A percentile compares a stretch with the other conserved stretches of the same genome.
Conservation (phyloP, 78 protist species). For the Dictyostelium citrinum region DNA sequence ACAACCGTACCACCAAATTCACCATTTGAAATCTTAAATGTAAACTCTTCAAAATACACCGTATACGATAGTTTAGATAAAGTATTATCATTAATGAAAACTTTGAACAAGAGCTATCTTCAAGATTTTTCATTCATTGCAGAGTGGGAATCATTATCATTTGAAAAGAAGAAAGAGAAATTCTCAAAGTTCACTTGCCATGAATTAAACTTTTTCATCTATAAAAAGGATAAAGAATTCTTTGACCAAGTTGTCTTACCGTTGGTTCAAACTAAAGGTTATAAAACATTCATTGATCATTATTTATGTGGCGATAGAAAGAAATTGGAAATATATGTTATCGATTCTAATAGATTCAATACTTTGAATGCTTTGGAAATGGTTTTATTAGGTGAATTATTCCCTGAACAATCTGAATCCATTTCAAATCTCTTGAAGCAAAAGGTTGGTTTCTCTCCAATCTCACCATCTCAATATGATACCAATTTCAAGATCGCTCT, state of each 20-base stretch:
- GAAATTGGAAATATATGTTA: not conserved
- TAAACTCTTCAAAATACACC: conserved; percentile 7
- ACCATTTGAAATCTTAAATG: conserved; percentile 35
- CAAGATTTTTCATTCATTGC: conserved; percentile 49
- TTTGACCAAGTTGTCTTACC: conserved; percentile 60
- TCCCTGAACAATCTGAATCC: conserved; percentile 24
- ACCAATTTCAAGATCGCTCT: conserved; percentile 38
- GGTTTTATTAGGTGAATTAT: conserved; percentile 53
- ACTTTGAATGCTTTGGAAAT: conserved; percentile 27
- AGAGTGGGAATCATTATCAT: conserved; percentile 36
- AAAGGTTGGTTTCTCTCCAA: not conserved
- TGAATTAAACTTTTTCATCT: conserved; percentile 63
- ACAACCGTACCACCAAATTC: not conserved
- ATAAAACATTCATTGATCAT: conserved; percentile 70
- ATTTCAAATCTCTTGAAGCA: not conserved
- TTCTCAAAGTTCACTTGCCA: conserved; percentile 72
- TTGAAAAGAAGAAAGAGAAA: conserved; percentile 71
- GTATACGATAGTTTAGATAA: conserved; percentile 59
- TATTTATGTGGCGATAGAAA: conserved; percentile 2
- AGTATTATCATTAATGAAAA: conserved; percentile 21
- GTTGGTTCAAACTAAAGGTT: conserved; percentile 24
- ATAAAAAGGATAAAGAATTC: conserved; percentile 53
- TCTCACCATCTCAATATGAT: conserved; percentile 30
- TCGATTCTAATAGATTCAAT: not conserved
- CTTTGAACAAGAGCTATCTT: not conserved